phyloP scores from a whole-genome alignment of 345 rosid species.

The Zanthoxylum bungeanum region DNA sequence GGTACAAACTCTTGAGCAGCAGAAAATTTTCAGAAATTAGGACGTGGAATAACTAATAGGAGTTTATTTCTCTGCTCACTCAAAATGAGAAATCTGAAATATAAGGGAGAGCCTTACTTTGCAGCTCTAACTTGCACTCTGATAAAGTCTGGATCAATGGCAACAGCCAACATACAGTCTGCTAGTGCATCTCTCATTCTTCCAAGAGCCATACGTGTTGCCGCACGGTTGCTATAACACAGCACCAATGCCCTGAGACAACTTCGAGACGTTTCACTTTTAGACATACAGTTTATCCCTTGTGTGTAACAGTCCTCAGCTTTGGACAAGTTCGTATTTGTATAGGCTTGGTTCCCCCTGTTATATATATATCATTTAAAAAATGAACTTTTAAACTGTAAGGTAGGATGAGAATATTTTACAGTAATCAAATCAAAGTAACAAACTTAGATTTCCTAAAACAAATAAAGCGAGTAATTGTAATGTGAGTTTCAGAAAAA shows the following conservation, averaged over 20 bases:
- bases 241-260: slow-evolving; percentile 85
- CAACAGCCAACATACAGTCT: slow-evolving; percentile 80
- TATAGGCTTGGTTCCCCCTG: slow-evolving; percentile 96
- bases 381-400: slow-evolving; percentile 10
- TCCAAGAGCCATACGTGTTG: slow-evolving; percentile 81
- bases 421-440: slow-evolving; percentile 10
- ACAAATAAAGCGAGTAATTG: not conserved
- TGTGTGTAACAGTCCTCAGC: slow-evolving; percentile 87
- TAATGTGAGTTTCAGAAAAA: too few relatives aligned
- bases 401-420: not conserved
- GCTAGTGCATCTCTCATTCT: slow-evolving; percentile 83
- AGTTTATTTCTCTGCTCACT: not conserved
- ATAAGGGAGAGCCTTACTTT: slow-evolving; percentile 51
- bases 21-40: not conserved
- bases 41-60: not conserved
- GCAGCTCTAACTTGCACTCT: slow-evolving; percentile 91
- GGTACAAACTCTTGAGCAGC: not conserved
- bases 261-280: slow-evolving; percentile 66
- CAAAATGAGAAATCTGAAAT: slow-evolving; percentile 7
- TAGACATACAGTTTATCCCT: slow-evolving; percentile 69
- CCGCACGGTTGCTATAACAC: slow-evolving; percentile 97
- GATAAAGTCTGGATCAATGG: slow-evolving; percentile 77
- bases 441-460: not conserved
- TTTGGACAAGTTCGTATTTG: slow-evolving; percentile 59
- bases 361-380: slow-evolving; percentile 25